A percentile compares a stretch with the other conserved stretches of the same genome.
Evolutionary conservation across 805 yeast species (phyloP).

Genomic region (Starmerella floris): DNA sequence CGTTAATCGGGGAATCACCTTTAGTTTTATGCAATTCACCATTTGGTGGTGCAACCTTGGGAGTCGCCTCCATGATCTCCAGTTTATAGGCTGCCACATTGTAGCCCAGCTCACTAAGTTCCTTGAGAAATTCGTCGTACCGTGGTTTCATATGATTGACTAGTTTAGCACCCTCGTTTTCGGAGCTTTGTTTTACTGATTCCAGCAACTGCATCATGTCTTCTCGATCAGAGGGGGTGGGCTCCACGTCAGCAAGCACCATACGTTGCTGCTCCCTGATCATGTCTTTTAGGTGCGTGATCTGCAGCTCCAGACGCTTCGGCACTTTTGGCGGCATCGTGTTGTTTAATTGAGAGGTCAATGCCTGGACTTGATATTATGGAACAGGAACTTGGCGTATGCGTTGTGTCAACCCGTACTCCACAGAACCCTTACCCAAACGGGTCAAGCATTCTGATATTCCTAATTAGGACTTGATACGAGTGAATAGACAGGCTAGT

Average conservation of each 20-base stretch:
- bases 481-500: too few species aligned
- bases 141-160: background rate
- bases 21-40: slow-evolving; percentile 2
- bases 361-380: background rate
- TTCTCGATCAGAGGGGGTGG: slow-evolving; percentile 19
- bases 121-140: background rate
- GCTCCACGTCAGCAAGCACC: slow-evolving; percentile 21
- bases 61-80: background rate
- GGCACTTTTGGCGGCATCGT: background rate
- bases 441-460: too few species aligned
- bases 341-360: too few species aligned
- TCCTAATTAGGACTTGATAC: too few species aligned
- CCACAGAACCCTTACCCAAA: too few species aligned
- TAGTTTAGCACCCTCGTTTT: background rate
- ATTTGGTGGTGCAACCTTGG: background rate
- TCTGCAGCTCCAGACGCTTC: slow-evolving; percentile 17
- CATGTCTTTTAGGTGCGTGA: slow-evolving; percentile 19
- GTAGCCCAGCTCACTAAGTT: slow-evolving; percentile 10
- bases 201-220: slow-evolving; percentile 13
- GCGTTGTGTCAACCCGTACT: too few species aligned
- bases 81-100: slow-evolving; percentile 3
- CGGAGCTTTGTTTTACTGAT: slow-evolving; percentile 2
- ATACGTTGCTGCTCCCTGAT: slow-evolving; percentile 21
- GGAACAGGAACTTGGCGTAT: too few species aligned
- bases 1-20: background rate